Evolutionary conservation across 2,329 filamentous ascomycete species (phyloP).

Genomic region (Leptographium procerum): DNA sequence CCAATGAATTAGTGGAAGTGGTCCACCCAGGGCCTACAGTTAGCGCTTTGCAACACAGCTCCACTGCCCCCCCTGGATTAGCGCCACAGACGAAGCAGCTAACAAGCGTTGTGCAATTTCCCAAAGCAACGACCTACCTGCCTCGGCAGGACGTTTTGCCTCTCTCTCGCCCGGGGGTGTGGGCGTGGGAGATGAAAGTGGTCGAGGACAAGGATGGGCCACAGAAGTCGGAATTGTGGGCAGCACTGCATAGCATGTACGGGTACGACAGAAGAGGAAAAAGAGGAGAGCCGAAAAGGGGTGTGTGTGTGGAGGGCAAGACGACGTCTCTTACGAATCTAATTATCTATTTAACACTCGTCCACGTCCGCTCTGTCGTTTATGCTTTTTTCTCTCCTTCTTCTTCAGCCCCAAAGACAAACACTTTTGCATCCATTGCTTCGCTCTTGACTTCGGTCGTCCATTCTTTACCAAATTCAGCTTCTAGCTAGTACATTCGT

Average conservation of each 20-base stretch:
- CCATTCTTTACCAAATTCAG: constrained; percentile 22
- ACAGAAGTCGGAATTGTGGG: neutral
- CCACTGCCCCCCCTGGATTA: constrained; percentile 12
- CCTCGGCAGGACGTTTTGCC: neutral
- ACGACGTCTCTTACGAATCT: neutral
- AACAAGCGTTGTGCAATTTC: constrained; percentile 13
- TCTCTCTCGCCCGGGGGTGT: neutral
- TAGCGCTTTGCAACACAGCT: neutral
- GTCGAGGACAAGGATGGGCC: neutral
- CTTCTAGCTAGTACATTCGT: constrained; percentile 13
- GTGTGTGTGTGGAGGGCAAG: neutral
- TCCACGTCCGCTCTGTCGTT: constrained; percentile 9
- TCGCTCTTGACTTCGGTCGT: constrained; percentile 28
- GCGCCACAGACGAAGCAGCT: constrained; percentile 6
- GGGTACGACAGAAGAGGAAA: neutral
- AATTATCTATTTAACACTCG: constrained; percentile 22
- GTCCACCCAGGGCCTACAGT: constrained; percentile 1
- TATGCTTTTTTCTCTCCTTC: constrained; percentile 15
- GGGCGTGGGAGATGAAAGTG: constrained; percentile 7
- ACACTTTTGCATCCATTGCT: constrained; percentile 17
- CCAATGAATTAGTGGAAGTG: neutral
- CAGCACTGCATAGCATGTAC: too few species aligned
- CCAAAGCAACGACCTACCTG: constrained; percentile 7
- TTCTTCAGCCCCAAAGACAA: constrained; percentile 24
- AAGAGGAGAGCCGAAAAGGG: neutral